Evolutionary conservation across 495 filamentous ascomycete genomes (phyloP).

Genomic region (Stereocaulon alpinum): DNA sequence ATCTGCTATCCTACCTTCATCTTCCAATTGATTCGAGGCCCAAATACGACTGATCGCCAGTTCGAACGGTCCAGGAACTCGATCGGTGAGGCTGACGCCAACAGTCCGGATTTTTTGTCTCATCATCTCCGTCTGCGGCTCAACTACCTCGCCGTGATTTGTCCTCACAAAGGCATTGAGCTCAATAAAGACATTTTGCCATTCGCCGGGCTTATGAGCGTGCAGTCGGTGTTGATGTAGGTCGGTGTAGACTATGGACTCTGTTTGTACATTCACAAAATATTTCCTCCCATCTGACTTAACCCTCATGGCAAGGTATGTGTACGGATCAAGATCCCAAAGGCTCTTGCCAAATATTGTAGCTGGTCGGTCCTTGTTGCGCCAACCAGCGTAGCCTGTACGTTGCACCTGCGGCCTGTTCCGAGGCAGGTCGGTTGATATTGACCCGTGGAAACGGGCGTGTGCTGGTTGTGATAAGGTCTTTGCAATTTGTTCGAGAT

Average conservation of each 20-base stretch:
- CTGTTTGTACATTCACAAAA: conserved; percentile 91
- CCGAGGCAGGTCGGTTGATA: conserved; percentile 75
- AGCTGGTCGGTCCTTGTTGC: conserved; percentile 47
- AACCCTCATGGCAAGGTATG: conserved; percentile 79
- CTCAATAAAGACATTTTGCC: conserved; percentile 86
- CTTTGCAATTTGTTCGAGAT: conserved; percentile 54
- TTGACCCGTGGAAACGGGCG: conserved; percentile 73
- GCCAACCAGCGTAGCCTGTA: conserved; percentile 82
- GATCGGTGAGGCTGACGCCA: conserved; percentile 80
- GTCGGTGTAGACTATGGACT: conserved; percentile 82
- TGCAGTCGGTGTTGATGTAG: conserved; percentile 92
- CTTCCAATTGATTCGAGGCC: conserved; percentile 47
- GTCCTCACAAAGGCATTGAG: conserved; percentile 92
- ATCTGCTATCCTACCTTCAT: conserved; percentile 32
- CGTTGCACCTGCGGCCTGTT: conserved; percentile 57
- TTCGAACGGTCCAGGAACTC: conserved; percentile 77
- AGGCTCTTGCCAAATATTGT: conserved; percentile 71
- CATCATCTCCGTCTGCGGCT: conserved; percentile 82
- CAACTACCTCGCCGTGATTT: conserved; percentile 78
- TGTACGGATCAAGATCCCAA: conserved; percentile 84
- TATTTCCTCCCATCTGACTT: conserved; percentile 87
- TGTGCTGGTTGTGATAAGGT: conserved; percentile 42
- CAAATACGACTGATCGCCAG: conserved; percentile 75
- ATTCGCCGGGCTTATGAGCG: conserved; percentile 66
- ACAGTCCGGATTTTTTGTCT: conserved; percentile 74